These are phyloP conservation scores for Penicillium sp. DNA, from an alignment of 2,329 filamentous ascomycete genomes.

Conservation along the genomic window DNA sequence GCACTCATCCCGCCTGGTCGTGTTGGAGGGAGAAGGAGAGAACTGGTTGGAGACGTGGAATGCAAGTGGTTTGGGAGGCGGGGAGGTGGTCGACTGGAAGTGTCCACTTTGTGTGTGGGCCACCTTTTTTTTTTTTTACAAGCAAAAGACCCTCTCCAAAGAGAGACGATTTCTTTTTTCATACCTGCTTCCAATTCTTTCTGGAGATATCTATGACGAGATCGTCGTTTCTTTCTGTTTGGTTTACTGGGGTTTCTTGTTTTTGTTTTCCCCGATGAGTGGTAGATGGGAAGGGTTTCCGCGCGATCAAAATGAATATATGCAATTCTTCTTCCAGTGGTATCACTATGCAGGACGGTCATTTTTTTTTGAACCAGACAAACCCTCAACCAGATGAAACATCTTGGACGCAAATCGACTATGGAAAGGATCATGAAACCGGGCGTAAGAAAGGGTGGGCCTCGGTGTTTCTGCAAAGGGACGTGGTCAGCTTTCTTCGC, in stretches of 20 bases:
- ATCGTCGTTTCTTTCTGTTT: too few species aligned
- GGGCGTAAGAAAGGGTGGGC: slow-evolving; percentile 38
- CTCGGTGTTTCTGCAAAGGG: slow-evolving; percentile 32
- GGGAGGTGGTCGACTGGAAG: slow-evolving; percentile 4
- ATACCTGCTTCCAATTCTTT: too few species aligned
- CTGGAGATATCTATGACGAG: too few species aligned
- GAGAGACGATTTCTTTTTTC: not conserved
- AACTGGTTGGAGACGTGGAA: slow-evolving; percentile 17
- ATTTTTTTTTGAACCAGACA: slow-evolving; percentile 8
- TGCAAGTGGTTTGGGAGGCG: slow-evolving; percentile 15
- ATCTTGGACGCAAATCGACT: not conserved
- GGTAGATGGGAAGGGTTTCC: too few species aligned
- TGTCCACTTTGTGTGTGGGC: slow-evolving; percentile 3
- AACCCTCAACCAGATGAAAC: not conserved
- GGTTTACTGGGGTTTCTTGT: too few species aligned
- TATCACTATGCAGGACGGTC: not conserved
- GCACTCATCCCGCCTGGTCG: slow-evolving; percentile 32
- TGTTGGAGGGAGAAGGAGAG: slow-evolving; percentile 9
- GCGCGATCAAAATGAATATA: not conserved
- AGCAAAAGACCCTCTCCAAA: not conserved
- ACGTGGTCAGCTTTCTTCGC: not conserved
- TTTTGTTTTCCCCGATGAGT: too few species aligned
- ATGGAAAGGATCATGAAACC: slow-evolving; percentile 13
- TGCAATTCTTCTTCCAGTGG: not conserved
- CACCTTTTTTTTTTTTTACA: not conserved